Base-by-base conservation (phyloP, 2,329 filamentous ascomycete species). In the Fusarium oxysporum region DNA sequence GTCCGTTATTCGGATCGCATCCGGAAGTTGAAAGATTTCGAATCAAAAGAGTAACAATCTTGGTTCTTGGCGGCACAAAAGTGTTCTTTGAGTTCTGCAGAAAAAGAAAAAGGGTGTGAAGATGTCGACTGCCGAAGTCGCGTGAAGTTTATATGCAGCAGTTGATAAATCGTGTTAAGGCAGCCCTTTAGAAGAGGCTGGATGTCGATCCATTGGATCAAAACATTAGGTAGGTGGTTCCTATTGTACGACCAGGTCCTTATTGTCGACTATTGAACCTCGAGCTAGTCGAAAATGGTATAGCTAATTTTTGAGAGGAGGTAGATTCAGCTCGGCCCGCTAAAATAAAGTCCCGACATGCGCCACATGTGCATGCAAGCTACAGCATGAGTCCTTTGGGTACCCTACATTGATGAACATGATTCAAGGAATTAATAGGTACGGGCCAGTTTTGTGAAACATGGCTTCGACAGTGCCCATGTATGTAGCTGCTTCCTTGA, bases 1-100 rank as follows among this genome's bases (percentile, higher is more conserved):
- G 51, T 65, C 71, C 59, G 66, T 62, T 78, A 77, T 78, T 62
- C 66, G 33, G 43, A 43, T 55, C 54, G 68, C 77, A 80, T 78
- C 54, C 63, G 60, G 58, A 30, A 57, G 50, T 17, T 37, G 23
- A 6, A 50, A 40, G 57, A 44, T 47, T 44, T 59, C 14, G 51
- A 57, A 55, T 30, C 13, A 25, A 9, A n/a, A 21, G 45, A 56
- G 33, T 21, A 37, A 48, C 28, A 30, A 41, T 28, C 7, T 28
- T 16, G 28, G 17, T 14, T 25, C 51, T 19, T 23, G n/a, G 28
- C 16, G 12, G n/a, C 23, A 23, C 25, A 25, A 21, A 28, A 7
- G 28, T 33, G 16, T 41, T 54, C 21, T 44, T 32, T 13, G 25
- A 48, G 47, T 58, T 53, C 30, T 30, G 55, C 32, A 60, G 32